These are phyloP conservation scores for Geotrichum carabidarum DNA, from an alignment of 1,139 yeast genomes.

Conservation along the genomic window DNA sequence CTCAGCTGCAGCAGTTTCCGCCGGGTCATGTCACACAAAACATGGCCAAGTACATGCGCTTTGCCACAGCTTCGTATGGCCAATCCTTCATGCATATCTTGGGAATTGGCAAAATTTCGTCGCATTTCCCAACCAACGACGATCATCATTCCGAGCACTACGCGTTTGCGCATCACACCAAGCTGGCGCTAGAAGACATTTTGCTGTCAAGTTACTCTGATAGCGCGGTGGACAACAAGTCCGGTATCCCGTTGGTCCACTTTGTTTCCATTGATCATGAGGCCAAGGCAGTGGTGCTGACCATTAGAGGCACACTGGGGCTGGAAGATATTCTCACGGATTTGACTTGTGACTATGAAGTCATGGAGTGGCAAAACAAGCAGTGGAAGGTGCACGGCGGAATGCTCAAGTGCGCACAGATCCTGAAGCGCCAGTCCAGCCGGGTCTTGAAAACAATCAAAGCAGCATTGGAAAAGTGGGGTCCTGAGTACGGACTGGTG, in stretches of 20 bases:
- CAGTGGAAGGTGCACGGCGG: conserved; percentile 36
- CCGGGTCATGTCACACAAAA: conserved; percentile 31
- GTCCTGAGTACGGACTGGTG: conserved; percentile 34
- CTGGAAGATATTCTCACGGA: conserved; percentile 38
- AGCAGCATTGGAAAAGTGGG: conserved; percentile 29
- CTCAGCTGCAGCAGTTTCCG: conserved; percentile 25
- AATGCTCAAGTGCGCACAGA: conserved; percentile 35
- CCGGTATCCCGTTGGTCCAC: conserved; percentile 36
- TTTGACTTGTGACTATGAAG: conserved; percentile 35
- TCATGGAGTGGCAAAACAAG: conserved; percentile 32
- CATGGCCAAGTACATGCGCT: conserved; percentile 35
- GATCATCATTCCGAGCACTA: conserved; percentile 35
- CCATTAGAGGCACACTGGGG: conserved; percentile 38
- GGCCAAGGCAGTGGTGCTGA: conserved; percentile 35
- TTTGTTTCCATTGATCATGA: conserved; percentile 36
- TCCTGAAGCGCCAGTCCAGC: conserved; percentile 26
- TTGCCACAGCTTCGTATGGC: conserved; percentile 38
- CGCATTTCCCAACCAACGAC: conserved; percentile 25
- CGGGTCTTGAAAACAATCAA: conserved; percentile 31
- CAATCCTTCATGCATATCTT: conserved; percentile 36
- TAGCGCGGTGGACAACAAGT: conserved; percentile 27
- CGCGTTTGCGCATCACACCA: conserved; percentile 36
- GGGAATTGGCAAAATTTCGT: conserved; percentile 31
- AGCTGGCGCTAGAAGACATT: conserved; percentile 33
- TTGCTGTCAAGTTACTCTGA: conserved; percentile 34